Evolutionary conservation across 768 basidiomycete genomes (phyloP).

Genomic region (Leccinum subgranulosum): DNA sequence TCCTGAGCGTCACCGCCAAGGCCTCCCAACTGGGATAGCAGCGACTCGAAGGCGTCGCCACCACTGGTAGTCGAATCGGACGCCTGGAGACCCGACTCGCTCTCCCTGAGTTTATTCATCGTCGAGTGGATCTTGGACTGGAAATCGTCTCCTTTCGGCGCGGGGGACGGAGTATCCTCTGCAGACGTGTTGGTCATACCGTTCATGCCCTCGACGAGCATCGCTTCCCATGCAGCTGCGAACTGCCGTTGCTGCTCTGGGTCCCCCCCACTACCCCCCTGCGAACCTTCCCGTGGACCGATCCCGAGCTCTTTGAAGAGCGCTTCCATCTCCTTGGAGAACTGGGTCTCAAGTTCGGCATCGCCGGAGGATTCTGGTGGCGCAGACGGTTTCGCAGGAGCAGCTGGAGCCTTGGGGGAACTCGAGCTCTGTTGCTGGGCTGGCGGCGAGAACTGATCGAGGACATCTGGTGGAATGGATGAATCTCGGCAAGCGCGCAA

Average conservation of each 20-base stretch:
- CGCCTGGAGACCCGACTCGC: constrained; percentile 43
- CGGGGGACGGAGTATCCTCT: background rate
- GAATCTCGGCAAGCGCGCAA: constrained; percentile 3
- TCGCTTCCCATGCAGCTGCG: constrained; percentile 67
- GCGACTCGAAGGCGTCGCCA: constrained; percentile 44
- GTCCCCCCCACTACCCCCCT: background rate
- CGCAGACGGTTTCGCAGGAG: constrained; percentile 17
- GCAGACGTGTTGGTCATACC: constrained; percentile 11
- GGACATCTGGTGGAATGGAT: constrained; percentile 38
- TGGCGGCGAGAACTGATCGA: constrained; percentile 41
- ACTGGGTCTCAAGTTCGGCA: constrained; percentile 36
- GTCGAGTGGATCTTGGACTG: constrained; percentile 69
- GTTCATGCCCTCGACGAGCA: constrained; percentile 64
- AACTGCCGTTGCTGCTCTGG: constrained; percentile 37
- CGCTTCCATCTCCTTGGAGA: constrained; percentile 44
- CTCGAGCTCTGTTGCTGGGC: constrained; percentile 7
- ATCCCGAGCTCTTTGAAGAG: constrained; percentile 30
- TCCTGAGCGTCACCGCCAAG: constrained; percentile 33
- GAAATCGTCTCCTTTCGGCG: constrained; percentile 42
- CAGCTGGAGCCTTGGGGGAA: constrained; percentile 11
- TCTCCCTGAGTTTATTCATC: constrained; percentile 70
- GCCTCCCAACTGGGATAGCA: constrained; percentile 45
- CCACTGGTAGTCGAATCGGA: constrained; percentile 7
- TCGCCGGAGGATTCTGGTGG: constrained; percentile 7
- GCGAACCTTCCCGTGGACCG: constrained; percentile 18